Conservation (phyloP, 1,284 basidiomycete genomes). For the Malassezia obtusa region DNA sequence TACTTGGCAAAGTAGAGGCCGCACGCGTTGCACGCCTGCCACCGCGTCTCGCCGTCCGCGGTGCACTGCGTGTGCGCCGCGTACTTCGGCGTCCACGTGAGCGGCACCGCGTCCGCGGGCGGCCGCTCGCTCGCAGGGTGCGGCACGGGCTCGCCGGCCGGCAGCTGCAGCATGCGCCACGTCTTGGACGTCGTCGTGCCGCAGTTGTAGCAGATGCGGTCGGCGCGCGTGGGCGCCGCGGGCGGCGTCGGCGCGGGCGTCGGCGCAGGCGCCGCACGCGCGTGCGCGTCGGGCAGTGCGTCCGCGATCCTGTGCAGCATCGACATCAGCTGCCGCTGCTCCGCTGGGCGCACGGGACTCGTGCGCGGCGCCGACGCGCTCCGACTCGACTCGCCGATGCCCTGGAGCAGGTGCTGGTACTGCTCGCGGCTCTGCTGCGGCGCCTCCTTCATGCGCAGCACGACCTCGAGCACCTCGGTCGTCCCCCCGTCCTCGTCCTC, state of each 20-base stretch:
- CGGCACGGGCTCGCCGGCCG: slow-evolving; percentile 22
- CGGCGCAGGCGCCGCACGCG: background rate
- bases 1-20: slow-evolving; percentile 39
- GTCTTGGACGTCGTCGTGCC: slow-evolving; percentile 23
- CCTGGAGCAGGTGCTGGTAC: slow-evolving; percentile 30
- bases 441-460: slow-evolving; percentile 40
- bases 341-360: background rate
- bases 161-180: slow-evolving; percentile 33
- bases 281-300: slow-evolving; percentile 3
- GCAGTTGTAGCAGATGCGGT: slow-evolving; percentile 41
- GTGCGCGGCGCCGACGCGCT: background rate
- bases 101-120: slow-evolving; percentile 13
- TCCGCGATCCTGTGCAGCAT: slow-evolving; percentile 13
- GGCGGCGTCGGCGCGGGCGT: background rate
- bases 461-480: slow-evolving; percentile 37
- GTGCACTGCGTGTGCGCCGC: slow-evolving; percentile 9
- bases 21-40: slow-evolving; percentile 43
- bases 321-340: slow-evolving; percentile 16
- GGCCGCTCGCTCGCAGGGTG: slow-evolving; percentile 27
- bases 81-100: slow-evolving; percentile 14
- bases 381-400: slow-evolving; percentile 8
- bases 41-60: slow-evolving; percentile 24
- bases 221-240: background rate
- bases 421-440: slow-evolving; percentile 33
- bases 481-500: slow-evolving; percentile 35